Evolutionary conservation across 805 yeast genomes (phyloP).

Genomic region (Zygotorulaspora danielsina): DNA sequence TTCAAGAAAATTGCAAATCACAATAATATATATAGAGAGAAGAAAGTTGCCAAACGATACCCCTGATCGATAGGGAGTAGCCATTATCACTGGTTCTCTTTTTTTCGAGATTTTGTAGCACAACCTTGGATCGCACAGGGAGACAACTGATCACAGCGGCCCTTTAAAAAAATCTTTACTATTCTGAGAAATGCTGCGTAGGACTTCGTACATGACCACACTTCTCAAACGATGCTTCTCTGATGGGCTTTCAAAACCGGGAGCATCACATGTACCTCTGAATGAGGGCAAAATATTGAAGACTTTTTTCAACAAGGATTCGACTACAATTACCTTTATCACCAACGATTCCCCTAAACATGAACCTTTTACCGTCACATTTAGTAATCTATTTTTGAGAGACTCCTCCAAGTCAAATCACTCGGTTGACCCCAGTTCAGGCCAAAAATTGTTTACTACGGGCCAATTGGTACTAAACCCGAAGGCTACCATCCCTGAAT

Average conservation of each 20-base stretch:
- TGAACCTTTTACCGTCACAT: slow-evolving; percentile 34
- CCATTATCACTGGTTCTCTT: no score
- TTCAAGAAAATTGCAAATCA: no score
- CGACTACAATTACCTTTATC: slow-evolving; percentile 25
- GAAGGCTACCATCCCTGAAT: slow-evolving; percentile 36
- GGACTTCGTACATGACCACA: not conserved
- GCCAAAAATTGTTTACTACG: slow-evolving; percentile 65
- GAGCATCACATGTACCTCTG: slow-evolving; percentile 6
- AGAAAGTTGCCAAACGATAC: no score
- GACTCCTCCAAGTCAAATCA: slow-evolving; percentile 52
- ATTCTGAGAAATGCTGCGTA: not conserved
- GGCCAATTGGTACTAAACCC: slow-evolving; percentile 39
- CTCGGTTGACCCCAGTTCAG: slow-evolving; percentile 52
- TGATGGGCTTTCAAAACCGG: not conserved
- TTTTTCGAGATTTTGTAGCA: no score
- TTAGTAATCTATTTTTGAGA: slow-evolving; percentile 54
- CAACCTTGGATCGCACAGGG: no score
- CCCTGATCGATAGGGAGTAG: no score
- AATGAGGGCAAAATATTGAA: slow-evolving; percentile 10
- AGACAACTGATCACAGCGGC: no score
- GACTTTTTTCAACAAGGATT: slow-evolving; percentile 18
- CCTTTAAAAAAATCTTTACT: no score
- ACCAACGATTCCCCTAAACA: slow-evolving; percentile 15
- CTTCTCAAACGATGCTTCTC: not conserved
- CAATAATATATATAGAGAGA: no score